Base-by-base conservation (phyloP, 306 rosid species). In the Senna tora region DNA sequence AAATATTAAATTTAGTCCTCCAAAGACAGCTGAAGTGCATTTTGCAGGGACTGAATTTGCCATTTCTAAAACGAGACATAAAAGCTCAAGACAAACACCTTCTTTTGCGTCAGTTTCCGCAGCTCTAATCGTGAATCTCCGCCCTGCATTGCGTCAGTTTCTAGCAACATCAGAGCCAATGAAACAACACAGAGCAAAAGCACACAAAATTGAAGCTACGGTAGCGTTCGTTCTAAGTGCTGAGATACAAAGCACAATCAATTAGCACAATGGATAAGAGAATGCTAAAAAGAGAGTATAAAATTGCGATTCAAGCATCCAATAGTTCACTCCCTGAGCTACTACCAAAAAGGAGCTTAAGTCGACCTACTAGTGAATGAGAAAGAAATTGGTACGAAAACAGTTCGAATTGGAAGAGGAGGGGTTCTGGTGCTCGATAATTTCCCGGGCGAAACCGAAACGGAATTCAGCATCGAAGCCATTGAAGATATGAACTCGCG, bases 331-430 rank as follows among this genome's bases (percentile, higher is more conserved):
- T 19, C 52, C 74, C 28, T 41, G 30, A 45, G 73, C 20, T 49
- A 25, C 20, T 49, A 25, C 3, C 20, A 70, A 60, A 45, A 49
- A 28, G 63, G 63, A 11, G 56, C 39, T 22, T 9, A 14, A 53
- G 74, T 51, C 79, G 71, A 82, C 93, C 76, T 75, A 88, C 93
- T 73, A 58, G 87, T 33, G 57, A 84, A 82, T 10, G 87, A 82
- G 50, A 81, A 77, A 43, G 90, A 69, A 64, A 42, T 28, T 62
- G 89, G 81, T 12, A 73, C 20, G 7, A 71, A 25, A 53, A 67
- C 20, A 19, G 83, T 51, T 1, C 20, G 87, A 79, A 65, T 14
- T 19, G 74, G 87, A 15, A 72, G 36, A 65, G 80, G 67, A 65
- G 6, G 67, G 70, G 69, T 5, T 62, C 54, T 72, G 73, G 21